Evolutionary conservation across 148 eudicot genomes (phyloP).

Genomic region (Amaranthus palmeri): DNA sequence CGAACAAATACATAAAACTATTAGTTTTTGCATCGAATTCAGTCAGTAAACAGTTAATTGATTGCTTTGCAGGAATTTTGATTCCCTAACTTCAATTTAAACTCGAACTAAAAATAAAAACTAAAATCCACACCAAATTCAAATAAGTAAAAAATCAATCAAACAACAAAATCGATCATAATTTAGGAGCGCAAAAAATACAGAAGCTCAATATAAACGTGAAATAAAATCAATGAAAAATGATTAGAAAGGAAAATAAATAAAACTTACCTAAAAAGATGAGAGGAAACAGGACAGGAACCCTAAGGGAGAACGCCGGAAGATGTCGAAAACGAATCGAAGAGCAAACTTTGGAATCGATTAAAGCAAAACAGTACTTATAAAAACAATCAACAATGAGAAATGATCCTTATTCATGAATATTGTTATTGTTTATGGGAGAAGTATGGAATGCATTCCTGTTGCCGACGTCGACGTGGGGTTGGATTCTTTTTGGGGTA

Average conservation of each 20-base stretch:
- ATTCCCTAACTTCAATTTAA: neutral
- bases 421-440: too few relatives aligned
- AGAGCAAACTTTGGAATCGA: slow-evolving; percentile 4
- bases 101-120: neutral
- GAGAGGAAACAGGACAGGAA: neutral
- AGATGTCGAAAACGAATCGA: slow-evolving; percentile 3
- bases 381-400: neutral
- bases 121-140: neutral
- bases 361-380: neutral
- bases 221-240: too few relatives aligned
- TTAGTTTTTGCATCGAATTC: too few relatives aligned
- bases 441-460: too few relatives aligned
- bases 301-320: slow-evolving; percentile 3
- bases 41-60: too few relatives aligned
- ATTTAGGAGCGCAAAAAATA: too few relatives aligned
- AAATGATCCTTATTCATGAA: too few relatives aligned
- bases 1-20: too few relatives aligned
- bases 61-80: too few relatives aligned
- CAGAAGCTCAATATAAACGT: too few relatives aligned
- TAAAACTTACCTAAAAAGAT: neutral
- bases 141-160: neutral
- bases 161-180: neutral
- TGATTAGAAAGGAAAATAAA: too few relatives aligned
- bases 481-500: neutral
- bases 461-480: slow-evolving; percentile 2